phyloP scores from a whole-genome alignment of 1,139 yeast genomes.

The Pichia sp. region DNA sequence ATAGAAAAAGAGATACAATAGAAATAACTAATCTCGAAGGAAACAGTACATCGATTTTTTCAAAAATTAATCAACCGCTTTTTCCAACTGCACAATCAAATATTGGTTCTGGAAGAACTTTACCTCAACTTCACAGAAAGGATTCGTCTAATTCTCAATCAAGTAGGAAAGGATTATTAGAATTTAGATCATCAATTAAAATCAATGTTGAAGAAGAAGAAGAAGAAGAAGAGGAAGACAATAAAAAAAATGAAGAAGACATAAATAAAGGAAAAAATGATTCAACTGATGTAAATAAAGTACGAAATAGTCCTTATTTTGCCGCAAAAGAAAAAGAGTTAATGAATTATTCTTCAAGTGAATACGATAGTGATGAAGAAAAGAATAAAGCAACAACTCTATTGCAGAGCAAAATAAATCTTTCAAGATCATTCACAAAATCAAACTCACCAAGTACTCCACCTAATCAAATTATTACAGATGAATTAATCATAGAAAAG shows the following conservation, averaged over 20 bases:
- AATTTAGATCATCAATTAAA: conserved; percentile 10
- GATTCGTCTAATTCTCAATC: background rate
- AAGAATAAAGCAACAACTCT: conserved; percentile 1
- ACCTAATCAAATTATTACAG: conserved; percentile 21
- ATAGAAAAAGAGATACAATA: background rate
- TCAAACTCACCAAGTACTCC: conserved; percentile 31
- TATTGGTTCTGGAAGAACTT: conserved; percentile 22
- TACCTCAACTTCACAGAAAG: no score
- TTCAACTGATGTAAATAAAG: background rate
- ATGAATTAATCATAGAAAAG: conserved; percentile 20
- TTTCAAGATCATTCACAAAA: no score
- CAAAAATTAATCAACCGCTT: conserved; percentile 16
- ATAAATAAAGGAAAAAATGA: background rate
- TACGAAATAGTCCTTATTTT: background rate
- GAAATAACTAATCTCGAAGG: background rate
- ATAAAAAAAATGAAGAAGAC: conserved; percentile 12
- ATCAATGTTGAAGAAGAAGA: conserved; percentile 17
- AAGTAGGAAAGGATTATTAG: conserved; percentile 3
- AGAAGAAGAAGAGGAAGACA: conserved; percentile 9
- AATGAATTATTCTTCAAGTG: conserved; percentile 16
- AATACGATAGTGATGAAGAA: conserved; percentile 11
- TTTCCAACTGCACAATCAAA: conserved; percentile 27
- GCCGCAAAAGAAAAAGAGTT: conserved; percentile 5
- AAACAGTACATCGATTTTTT: no score
- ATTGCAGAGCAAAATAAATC: conserved; percentile 10